phyloP scores from a whole-genome alignment of 306 rosid species.

The Fagus crenata region DNA sequence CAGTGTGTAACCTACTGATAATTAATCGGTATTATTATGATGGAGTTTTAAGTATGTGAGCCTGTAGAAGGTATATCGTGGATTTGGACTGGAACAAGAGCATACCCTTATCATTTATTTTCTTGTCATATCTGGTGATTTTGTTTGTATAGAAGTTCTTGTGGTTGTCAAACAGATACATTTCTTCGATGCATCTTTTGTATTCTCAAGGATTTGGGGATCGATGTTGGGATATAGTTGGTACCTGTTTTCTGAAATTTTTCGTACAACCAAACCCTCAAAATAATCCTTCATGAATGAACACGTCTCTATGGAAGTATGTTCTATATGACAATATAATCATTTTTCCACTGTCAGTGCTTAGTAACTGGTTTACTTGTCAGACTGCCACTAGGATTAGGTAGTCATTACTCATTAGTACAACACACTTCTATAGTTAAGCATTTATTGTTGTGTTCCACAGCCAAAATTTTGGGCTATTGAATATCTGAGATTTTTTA shows the following conservation, averaged over 20 bases:
- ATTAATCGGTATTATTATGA: neutral
- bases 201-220: neutral
- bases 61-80: neutral
- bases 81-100: neutral
- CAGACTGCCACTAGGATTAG: neutral
- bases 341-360: neutral
- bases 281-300: neutral
- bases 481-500: conserved; percentile 33
- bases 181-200: neutral
- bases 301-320: neutral
- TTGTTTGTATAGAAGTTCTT: neutral
- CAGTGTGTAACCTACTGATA: neutral
- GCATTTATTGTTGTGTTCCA: neutral
- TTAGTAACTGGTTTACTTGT: neutral
- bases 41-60: too few relatives aligned
- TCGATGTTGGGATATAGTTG: neutral
- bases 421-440: conserved; percentile 19
- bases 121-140: neutral
- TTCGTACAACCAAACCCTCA: neutral
- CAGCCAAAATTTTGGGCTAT: conserved; percentile 4
- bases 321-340: neutral
- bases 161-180: neutral
- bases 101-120: neutral
- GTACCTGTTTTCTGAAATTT: neutral
- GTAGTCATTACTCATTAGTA: conserved; percentile 23